Evolutionary conservation across 1,139 yeast species (phyloP), one percentile per base, ranked within the genome.

Genomic region (Scheffersomyces stambukii): DNA sequence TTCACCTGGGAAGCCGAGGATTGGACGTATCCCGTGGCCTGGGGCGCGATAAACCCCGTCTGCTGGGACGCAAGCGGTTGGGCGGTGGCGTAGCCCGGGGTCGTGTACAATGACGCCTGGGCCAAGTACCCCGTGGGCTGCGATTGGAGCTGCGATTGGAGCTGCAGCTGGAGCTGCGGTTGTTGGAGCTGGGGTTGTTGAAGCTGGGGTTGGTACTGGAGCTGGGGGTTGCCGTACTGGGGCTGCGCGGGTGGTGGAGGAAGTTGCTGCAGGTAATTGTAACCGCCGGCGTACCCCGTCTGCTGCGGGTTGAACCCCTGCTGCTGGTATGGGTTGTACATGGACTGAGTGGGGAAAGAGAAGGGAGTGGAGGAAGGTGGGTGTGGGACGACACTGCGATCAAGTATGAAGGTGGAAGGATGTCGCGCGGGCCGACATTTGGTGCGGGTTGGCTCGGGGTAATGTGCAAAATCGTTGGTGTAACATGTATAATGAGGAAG

Each of bases 271-370:
- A 43, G 54, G 19, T 45, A 43, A 29, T 37, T 33, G 36, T 40
- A 48, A 17, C 53, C 55, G 25, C 47, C 50, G 18, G 40, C 47
- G 38, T 33, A 52, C 6, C 58, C 58, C 7, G 57, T 48, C 23
- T 34, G 50, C 33, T 57, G 64, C 32, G 33, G 40, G 23, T 33
- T 18, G 11, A 13, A 10, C 29, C 40, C 38, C 38, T 50, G 62
- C 40, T 51, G 59, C 39, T 64, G 70, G 44, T 64, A 64, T 40
- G 67, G 70, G 45, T 66, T 67, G 46, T 63, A 66, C 74, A 67
- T 66, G 22, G 25, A 19, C 19, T 7, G 8, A 18, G n/a, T n/a
- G n/a, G n/a, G n/a, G n/a, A n/a, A n/a, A n/a, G n/a, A n/a, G n/a
- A n/a, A n/a, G n/a, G n/a, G n/a, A n/a, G n/a, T n/a, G n/a, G n/a